Conservation (phyloP, 805 yeast species). For the Brettanomyces anomalus region DNA sequence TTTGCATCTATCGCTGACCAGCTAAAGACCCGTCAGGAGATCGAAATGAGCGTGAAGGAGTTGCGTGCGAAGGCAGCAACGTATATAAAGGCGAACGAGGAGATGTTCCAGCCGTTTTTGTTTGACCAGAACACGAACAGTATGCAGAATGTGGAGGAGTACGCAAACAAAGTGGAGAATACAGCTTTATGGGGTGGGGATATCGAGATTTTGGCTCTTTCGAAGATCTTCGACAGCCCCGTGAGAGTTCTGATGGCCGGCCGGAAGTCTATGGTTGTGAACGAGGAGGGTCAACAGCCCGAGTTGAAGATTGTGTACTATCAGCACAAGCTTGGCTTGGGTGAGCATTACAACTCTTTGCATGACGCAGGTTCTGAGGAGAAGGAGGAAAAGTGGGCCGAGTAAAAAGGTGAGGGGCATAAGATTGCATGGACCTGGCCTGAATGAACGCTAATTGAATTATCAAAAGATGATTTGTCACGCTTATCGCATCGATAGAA, state of each 20-base stretch:
- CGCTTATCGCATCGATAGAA: no score
- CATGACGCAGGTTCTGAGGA: slow-evolving; percentile 14
- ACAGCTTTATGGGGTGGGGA: slow-evolving; percentile 97
- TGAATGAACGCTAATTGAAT: no score
- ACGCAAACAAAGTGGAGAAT: slow-evolving; percentile 56
- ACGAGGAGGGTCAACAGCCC: slow-evolving; percentile 45
- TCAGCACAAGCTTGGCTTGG: slow-evolving; percentile 78
- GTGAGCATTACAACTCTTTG: slow-evolving; percentile 90
- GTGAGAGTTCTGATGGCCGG: slow-evolving; percentile 76
- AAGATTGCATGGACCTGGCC: no score
- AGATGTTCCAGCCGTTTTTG: slow-evolving; percentile 72
- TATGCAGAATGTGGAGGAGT: slow-evolving; percentile 55
- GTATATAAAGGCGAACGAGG: slow-evolving; percentile 54
- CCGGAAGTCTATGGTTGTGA: slow-evolving; percentile 53
- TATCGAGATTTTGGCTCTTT: slow-evolving; percentile 76
- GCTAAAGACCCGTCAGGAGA: slow-evolving; percentile 41
- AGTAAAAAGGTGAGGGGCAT: not conserved
- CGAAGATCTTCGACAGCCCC: slow-evolving; percentile 62
- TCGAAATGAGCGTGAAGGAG: slow-evolving; percentile 33
- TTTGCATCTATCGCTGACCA: slow-evolving; percentile 85
- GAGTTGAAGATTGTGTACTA: slow-evolving; percentile 70
- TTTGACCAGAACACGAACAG: slow-evolving; percentile 70
- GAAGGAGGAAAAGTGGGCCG: not conserved
- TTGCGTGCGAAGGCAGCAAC: slow-evolving; percentile 59
- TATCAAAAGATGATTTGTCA: no score